Conservation (phyloP, 768 basidiomycete species). For the Boletus insuetus region DNA sequence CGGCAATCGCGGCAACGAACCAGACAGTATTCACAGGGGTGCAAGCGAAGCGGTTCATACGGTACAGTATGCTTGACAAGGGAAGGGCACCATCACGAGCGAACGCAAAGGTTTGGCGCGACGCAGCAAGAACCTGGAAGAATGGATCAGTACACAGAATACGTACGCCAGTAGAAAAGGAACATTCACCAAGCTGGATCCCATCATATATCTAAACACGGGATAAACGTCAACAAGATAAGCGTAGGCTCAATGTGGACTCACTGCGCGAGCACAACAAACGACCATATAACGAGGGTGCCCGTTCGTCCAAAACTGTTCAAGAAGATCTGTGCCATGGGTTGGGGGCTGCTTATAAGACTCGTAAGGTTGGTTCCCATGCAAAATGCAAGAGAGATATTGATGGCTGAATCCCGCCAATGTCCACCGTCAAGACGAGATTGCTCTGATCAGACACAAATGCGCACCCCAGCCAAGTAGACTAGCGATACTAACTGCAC, state of each 20-base stretch:
- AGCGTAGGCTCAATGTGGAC: slow-evolving; percentile 10
- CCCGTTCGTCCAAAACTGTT: slow-evolving; percentile 43
- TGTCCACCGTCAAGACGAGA: not conserved
- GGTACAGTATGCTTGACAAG: slow-evolving; percentile 51
- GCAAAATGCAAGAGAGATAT: slow-evolving; percentile 53
- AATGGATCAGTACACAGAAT: slow-evolving; percentile 2
- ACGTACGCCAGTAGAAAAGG: too few relatives aligned
- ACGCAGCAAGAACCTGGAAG: slow-evolving; percentile 44
- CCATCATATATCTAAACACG: slow-evolving; percentile 43
- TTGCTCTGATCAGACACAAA: not conserved
- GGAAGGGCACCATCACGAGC: slow-evolving; percentile 62
- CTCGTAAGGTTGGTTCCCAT: slow-evolving; percentile 53
- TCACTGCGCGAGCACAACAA: slow-evolving; percentile 49
- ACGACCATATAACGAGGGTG: slow-evolving; percentile 50
- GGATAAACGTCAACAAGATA: not conserved
- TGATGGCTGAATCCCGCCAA: slow-evolving; percentile 36
- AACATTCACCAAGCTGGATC: slow-evolving; percentile 44
- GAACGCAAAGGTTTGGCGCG: slow-evolving; percentile 59
- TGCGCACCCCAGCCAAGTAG: slow-evolving; percentile 45
- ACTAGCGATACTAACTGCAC: slow-evolving; percentile 43
- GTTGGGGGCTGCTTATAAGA: slow-evolving; percentile 41
- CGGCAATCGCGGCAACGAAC: slow-evolving; percentile 41
- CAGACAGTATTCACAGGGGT: slow-evolving; percentile 63
- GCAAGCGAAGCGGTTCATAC: slow-evolving; percentile 48
- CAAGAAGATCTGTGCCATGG: slow-evolving; percentile 45